These are phyloP conservation scores for Annona squamosa DNA, from an alignment of 164 flowering plant species.

Conservation along the genomic window DNA sequence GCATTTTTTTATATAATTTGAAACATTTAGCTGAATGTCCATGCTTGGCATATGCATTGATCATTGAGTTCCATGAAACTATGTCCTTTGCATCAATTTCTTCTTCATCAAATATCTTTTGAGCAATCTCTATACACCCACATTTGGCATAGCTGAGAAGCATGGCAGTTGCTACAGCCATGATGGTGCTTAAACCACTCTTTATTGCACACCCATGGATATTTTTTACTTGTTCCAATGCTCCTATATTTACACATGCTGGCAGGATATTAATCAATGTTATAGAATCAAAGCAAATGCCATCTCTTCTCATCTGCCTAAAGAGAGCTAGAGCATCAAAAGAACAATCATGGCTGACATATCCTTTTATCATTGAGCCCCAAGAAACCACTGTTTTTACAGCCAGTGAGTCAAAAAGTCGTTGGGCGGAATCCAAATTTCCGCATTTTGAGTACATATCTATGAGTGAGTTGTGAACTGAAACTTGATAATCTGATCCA, in stretches of 20 bases:
- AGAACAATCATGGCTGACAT: conserved; percentile 26
- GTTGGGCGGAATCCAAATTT: conserved; percentile 23
- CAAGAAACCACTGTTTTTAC: conserved; percentile 44
- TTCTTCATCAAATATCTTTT: conserved; percentile 43
- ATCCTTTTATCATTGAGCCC: conserved; percentile 55
- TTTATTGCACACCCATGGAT: conserved; percentile 43
- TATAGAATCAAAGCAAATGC: conserved; percentile 30
- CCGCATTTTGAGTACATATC: conserved; percentile 52
- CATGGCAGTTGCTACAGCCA: conserved; percentile 35
- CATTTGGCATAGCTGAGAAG: conserved; percentile 56
- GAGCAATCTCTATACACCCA: conserved; percentile 51
- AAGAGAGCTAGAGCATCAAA: conserved; percentile 42
- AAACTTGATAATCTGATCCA: conserved; percentile 35
- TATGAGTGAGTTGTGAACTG: conserved; percentile 51
- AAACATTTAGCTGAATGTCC: conserved; percentile 41
- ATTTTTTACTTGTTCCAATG: conserved; percentile 40
- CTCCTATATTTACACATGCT: conserved; percentile 50
- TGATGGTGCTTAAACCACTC: conserved; percentile 19
- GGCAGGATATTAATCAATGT: conserved; percentile 48
- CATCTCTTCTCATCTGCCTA: conserved; percentile 36
- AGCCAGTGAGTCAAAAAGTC: conserved; percentile 28
- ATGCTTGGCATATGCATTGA: conserved; percentile 50
- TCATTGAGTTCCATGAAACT: conserved; percentile 55
- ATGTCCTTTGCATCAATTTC: conserved; percentile 31
- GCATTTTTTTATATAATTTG: conserved; percentile 32